A percentile compares a stretch with the other conserved stretches of the same genome.
These are phyloP conservation scores for Epichloe festucae DNA, from an alignment of 2,329 filamentous ascomycete species.

Conservation along the genomic window DNA sequence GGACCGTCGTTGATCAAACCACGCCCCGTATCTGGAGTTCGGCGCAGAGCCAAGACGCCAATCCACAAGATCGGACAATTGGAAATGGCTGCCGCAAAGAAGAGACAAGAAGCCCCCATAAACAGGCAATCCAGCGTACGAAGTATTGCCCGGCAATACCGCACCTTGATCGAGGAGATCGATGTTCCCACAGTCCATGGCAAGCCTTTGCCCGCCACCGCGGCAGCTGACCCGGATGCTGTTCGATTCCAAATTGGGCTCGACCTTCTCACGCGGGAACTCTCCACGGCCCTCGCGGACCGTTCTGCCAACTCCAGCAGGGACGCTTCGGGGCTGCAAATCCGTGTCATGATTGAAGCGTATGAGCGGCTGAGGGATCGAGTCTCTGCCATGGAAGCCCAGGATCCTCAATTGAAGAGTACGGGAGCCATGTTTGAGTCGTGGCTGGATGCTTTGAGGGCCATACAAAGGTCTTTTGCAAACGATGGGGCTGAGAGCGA, in stretches of 20 bases:
- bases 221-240: constrained; percentile 15
- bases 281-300: constrained; percentile 28
- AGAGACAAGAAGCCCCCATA: constrained; percentile 9
- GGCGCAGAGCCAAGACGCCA: constrained; percentile 36
- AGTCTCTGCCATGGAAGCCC: constrained; percentile 22
- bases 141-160: constrained; percentile 38
- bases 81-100: constrained; percentile 20
- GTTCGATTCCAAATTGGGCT: constrained; percentile 37
- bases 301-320: constrained; percentile 11
- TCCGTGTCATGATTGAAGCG: constrained; percentile 46
- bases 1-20: constrained; percentile 4
- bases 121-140: constrained; percentile 31
- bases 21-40: not conserved
- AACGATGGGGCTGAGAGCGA: constrained; percentile 13
- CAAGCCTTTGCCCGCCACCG: constrained; percentile 1
- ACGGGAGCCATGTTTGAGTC: constrained; percentile 30
- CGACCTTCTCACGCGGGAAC: constrained; percentile 36
- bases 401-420: constrained; percentile 18
- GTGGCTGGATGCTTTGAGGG: constrained; percentile 37
- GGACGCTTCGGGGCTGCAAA: constrained; percentile 33
- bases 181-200: constrained; percentile 20
- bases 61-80: constrained; percentile 37
- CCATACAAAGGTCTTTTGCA: constrained; percentile 26
- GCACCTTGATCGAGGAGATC: constrained; percentile 27
- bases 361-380: constrained; percentile 40